Percentiles rank a stretch among this genome's conserved stretches.
These are phyloP conservation scores for Myochromella boudieri DNA, from an alignment of 768 basidiomycete genomes.

Conservation along the genomic window DNA sequence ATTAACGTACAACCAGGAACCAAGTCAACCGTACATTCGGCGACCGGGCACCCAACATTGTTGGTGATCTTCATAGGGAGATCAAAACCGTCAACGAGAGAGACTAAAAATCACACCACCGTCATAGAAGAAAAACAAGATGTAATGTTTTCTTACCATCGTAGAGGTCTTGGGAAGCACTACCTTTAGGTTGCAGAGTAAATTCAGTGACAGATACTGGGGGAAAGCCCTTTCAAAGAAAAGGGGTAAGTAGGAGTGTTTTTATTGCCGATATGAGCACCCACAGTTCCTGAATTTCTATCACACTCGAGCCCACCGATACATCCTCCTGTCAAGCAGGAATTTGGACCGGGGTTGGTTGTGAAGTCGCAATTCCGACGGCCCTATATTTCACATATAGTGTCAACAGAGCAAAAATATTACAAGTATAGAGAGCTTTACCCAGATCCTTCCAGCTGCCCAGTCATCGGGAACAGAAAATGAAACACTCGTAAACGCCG, in stretches of 20 bases:
- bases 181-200: slow-evolving; percentile 39
- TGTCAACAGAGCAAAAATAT: background rate
- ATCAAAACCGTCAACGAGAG: slow-evolving; percentile 58
- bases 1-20: slow-evolving; percentile 41
- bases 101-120: slow-evolving; percentile 31
- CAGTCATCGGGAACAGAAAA: slow-evolving; percentile 63
- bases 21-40: slow-evolving; percentile 56
- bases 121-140: background rate
- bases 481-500: slow-evolving; percentile 33
- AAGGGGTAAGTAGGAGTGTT: background rate
- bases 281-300: slow-evolving; percentile 46
- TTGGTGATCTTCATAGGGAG: slow-evolving; percentile 52
- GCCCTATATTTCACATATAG: slow-evolving; percentile 37
- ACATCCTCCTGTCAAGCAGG: slow-evolving; percentile 66
- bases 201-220: slow-evolving; percentile 70
- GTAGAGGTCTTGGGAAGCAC: slow-evolving; percentile 49
- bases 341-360: slow-evolving; percentile 50
- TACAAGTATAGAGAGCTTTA: slow-evolving; percentile 10
- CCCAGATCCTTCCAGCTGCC: slow-evolving; percentile 66
- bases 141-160: slow-evolving; percentile 43
- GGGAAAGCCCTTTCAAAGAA: slow-evolving; percentile 48
- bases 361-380: slow-evolving; percentile 65
- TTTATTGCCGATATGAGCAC: slow-evolving; percentile 4
- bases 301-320: slow-evolving; percentile 67
- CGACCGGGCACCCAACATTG: slow-evolving; percentile 45